Conservation (phyloP, 306 rosid genomes). For the Malus sylvestris region DNA sequence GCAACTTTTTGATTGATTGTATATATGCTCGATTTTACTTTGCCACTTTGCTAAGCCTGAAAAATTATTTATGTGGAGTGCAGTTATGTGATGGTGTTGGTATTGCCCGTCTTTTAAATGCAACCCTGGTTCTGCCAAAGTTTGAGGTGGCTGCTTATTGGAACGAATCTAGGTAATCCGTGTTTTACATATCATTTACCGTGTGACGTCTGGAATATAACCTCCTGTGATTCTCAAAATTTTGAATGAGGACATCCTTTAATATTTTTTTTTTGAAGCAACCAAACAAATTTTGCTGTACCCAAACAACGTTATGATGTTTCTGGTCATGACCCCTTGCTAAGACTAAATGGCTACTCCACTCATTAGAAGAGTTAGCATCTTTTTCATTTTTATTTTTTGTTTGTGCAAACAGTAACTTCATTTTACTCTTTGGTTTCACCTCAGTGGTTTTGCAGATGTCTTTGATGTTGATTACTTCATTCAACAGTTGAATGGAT, state of each 20-base stretch:
- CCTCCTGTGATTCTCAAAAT: background rate
- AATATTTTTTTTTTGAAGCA: background rate
- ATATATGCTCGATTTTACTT: background rate
- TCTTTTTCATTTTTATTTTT: background rate
- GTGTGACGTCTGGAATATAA: background rate
- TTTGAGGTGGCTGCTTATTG: slow-evolving; percentile 94
- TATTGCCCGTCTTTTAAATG: slow-evolving; percentile 71
- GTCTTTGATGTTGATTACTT: slow-evolving; percentile 81
- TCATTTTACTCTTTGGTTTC: slow-evolving; percentile 14
- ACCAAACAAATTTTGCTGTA: background rate
- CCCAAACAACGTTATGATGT: background rate
- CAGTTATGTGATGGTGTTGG: slow-evolving; percentile 97
- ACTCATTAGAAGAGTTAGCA: background rate
- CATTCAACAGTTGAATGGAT: slow-evolving; percentile 59
- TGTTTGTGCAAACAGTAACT: background rate
- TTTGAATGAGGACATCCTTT: background rate
- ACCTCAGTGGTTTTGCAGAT: slow-evolving; percentile 82
- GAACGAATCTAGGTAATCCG: slow-evolving; percentile 77
- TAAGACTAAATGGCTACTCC: background rate
- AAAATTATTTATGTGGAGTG: slow-evolving; percentile 15
- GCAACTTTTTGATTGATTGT: background rate
- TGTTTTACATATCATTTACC: background rate
- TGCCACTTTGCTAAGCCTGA: slow-evolving; percentile 18
- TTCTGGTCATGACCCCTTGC: background rate
- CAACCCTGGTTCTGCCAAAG: slow-evolving; percentile 81